A percentile compares a stretch with the other conserved stretches of the same genome.
Evolutionary conservation across 2,329 filamentous ascomycete genomes (phyloP).

Genomic region (Emericellopsis cladophorae): DNA sequence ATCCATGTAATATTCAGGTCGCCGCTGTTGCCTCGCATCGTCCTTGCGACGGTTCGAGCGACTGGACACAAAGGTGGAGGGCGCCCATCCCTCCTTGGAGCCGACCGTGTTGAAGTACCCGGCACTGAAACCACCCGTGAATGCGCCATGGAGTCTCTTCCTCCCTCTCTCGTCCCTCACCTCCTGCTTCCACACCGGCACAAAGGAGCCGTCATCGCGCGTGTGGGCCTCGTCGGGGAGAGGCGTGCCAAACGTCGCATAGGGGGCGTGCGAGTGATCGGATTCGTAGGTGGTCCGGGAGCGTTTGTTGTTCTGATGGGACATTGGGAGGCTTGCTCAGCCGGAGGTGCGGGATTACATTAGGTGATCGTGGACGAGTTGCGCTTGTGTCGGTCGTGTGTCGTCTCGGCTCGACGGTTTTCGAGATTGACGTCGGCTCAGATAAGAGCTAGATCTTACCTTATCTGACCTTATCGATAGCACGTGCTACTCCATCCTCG

Average conservation of each 20-base stretch:
- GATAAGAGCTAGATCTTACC: no score
- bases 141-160: conserved; percentile 87
- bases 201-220: conserved; percentile 82
- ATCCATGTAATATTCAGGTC: conserved; percentile 90
- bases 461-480: no score
- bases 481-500: no score
- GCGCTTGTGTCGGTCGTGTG: no score
- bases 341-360: no score
- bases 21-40: conserved; percentile 48
- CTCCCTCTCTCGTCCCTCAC: conserved; percentile 85
- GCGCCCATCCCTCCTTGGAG: conserved; percentile 96
- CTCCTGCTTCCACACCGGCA: conserved; percentile 97
- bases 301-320: conserved; percentile 64
- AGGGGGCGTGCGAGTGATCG: conserved; percentile 61
- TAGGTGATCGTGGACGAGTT: no score
- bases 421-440: no score
- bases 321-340: conserved; percentile 6
- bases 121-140: conserved; percentile 93
- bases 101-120: conserved; percentile 98
- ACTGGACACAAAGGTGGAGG: conserved; percentile 83
- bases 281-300: conserved; percentile 67
- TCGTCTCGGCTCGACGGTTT: no score
- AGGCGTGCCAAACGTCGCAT: conserved; percentile 71
- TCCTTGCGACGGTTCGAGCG: conserved; percentile 66
- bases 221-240: conserved; percentile 67